These are phyloP conservation scores for Ceratobasidium sp. DNA, from an alignment of 1,284 basidiomycete genomes.

Conservation along the genomic window DNA sequence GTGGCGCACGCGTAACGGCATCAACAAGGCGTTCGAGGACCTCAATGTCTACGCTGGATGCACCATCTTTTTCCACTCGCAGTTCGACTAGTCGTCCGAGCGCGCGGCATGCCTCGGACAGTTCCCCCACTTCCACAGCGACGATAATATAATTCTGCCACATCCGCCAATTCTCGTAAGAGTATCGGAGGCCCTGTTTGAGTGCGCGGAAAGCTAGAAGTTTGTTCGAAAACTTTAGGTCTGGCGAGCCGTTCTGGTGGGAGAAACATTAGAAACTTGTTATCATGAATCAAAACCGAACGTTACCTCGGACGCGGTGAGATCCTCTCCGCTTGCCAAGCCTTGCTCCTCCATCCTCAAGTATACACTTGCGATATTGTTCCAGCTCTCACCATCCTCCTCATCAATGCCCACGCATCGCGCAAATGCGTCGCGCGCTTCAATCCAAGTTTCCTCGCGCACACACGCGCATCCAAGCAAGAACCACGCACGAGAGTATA, in stretches of 20 bases:
- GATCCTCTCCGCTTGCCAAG: constrained; percentile 47
- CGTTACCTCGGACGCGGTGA: constrained; percentile 36
- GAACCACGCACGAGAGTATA: constrained; percentile 92
- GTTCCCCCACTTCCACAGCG: constrained; percentile 90
- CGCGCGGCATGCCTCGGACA: constrained; percentile 88
- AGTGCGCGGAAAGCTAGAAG: constrained; percentile 94
- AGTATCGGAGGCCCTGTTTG: constrained; percentile 84
- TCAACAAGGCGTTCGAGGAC: constrained; percentile 72
- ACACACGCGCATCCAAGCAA: constrained; percentile 91
- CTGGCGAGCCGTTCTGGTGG: neutral
- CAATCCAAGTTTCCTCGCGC: constrained; percentile 82
- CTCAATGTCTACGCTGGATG: constrained; percentile 66
- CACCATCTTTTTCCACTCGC: constrained; percentile 71
- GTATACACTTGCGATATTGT: constrained; percentile 95
- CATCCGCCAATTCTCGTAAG: constrained; percentile 95
- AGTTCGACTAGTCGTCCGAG: constrained; percentile 85
- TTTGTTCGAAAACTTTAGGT: constrained; percentile 66
- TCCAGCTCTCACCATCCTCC: constrained; percentile 98
- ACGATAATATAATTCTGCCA: constrained; percentile 99
- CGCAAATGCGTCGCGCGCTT: constrained; percentile 84
- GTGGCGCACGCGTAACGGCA: constrained; percentile 74
- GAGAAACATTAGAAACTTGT: neutral
- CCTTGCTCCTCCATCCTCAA: constrained; percentile 71
- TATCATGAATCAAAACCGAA: neutral
- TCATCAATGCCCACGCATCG: constrained; percentile 92